These are phyloP conservation scores for Aspergillus caelatus DNA, from an alignment of 2,329 filamentous ascomycete genomes.

Conservation along the genomic window DNA sequence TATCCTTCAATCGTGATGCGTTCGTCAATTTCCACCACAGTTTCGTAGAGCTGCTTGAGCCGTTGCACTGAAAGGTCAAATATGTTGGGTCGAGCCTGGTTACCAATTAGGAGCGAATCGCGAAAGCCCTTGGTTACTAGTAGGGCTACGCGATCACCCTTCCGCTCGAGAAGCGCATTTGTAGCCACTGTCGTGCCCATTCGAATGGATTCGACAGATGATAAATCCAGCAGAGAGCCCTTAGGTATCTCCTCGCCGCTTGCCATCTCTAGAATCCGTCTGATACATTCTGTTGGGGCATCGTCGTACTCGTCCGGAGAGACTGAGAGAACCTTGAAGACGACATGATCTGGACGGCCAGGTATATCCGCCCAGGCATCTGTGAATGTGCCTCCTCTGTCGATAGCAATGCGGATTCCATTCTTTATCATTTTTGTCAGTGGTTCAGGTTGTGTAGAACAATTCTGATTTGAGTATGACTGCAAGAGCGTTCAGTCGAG, in stretches of 20 bases:
- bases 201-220: slow-evolving; percentile 60
- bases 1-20: slow-evolving; percentile 49
- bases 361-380: slow-evolving; percentile 7
- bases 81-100: slow-evolving; percentile 81
- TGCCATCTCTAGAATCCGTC: slow-evolving; percentile 15
- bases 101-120: slow-evolving; percentile 82
- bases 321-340: slow-evolving; percentile 83
- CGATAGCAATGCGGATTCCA: slow-evolving; percentile 9
- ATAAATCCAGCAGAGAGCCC: slow-evolving; percentile 16
- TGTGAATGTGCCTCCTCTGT: slow-evolving; percentile 45
- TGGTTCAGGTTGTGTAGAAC: neutral
- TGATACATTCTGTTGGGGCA: slow-evolving; percentile 49
- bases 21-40: slow-evolving; percentile 29
- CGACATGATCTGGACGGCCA: slow-evolving; percentile 54
- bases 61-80: slow-evolving; percentile 83
- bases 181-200: slow-evolving; percentile 94
- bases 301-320: slow-evolving; percentile 86
- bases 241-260: slow-evolving; percentile 17
- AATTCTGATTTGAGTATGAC: neutral
- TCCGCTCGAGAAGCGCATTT: slow-evolving; percentile 64
- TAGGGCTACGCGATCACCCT: slow-evolving; percentile 24
- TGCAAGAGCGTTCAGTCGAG: neutral
- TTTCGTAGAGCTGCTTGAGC: slow-evolving; percentile 57
- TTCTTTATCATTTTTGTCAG: neutral
- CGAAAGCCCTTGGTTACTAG: slow-evolving; percentile 75